Evolutionary conservation across 2,329 filamentous ascomycete species (phyloP).

Genomic region (Dendryphion nanum): DNA sequence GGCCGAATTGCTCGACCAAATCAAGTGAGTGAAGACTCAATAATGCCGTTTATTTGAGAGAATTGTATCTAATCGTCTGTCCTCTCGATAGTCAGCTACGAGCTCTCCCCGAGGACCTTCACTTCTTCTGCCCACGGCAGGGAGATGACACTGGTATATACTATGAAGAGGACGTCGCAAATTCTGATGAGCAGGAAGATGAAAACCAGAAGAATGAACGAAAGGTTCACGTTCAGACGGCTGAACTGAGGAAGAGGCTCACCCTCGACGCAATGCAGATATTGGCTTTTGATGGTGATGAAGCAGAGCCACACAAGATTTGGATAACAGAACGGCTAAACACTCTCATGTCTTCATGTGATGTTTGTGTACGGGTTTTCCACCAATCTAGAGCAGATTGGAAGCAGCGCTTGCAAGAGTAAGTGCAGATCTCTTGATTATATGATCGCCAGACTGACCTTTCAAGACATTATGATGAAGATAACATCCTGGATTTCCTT

Average conservation of each 20-base stretch:
- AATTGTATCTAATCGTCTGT: constrained; percentile 21
- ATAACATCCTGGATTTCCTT: constrained; percentile 46
- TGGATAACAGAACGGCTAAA: constrained; percentile 42
- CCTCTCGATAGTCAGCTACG: constrained; percentile 35
- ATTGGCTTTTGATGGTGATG: constrained; percentile 48
- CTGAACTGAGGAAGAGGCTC: constrained; percentile 40
- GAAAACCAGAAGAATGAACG: constrained; percentile 25
- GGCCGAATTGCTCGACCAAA: constrained; percentile 34
- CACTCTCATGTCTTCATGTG: constrained; percentile 46
- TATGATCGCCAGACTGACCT: too few species aligned
- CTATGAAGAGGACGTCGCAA: constrained; percentile 47
- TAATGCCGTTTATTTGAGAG: constrained; percentile 7
- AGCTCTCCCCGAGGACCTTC: constrained; percentile 37
- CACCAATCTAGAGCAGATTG: constrained; percentile 45
- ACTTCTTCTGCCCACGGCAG: constrained; percentile 50
- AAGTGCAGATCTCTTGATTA: too few species aligned
- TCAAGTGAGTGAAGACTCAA: constrained; percentile 27
- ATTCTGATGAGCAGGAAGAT: constrained; percentile 27
- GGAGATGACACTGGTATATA: constrained; percentile 36
- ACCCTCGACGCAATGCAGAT: constrained; percentile 46
- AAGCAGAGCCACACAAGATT: constrained; percentile 44
- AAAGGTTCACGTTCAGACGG: constrained; percentile 35
- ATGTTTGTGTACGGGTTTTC: constrained; percentile 51
- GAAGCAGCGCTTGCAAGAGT: constrained; percentile 39
- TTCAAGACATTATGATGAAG: constrained; percentile 43